Conservation (phyloP, 495 filamentous ascomycete species). For the Penicillium coffeae region DNA sequence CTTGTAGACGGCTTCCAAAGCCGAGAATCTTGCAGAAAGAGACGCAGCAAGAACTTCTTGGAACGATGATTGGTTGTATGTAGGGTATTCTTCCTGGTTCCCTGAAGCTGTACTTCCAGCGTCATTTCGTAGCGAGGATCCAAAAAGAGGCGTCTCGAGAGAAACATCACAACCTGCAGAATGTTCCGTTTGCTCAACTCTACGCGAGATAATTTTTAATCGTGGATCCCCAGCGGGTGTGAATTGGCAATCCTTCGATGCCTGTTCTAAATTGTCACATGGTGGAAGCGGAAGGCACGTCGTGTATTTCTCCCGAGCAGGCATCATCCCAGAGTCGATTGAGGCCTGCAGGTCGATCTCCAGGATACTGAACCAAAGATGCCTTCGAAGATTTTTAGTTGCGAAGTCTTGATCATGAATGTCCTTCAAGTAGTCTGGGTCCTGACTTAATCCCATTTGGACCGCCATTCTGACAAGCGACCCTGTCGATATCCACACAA, state of each 20-base stretch:
- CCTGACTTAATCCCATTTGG: conserved; percentile 53
- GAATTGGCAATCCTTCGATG: not conserved
- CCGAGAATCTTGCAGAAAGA: conserved; percentile 37
- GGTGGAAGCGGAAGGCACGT: conserved; percentile 44
- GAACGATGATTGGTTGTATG: conserved; percentile 20
- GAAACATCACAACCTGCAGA: too few relatives aligned
- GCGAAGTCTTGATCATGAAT: conserved; percentile 30
- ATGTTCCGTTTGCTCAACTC: too few relatives aligned
- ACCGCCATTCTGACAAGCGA: conserved; percentile 50
- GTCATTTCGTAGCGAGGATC: not conserved
- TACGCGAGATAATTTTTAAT: too few relatives aligned
- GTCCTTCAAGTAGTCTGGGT: conserved; percentile 42
- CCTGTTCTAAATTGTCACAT: not conserved
- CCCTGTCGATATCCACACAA: conserved; percentile 51
- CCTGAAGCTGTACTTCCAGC: not conserved
- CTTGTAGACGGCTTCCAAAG: conserved; percentile 39
- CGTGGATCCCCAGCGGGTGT: too few relatives aligned
- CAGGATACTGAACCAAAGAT: conserved; percentile 57
- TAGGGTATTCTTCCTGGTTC: not conserved
- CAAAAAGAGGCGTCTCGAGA: not conserved
- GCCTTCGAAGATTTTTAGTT: conserved; percentile 42
- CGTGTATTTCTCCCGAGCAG: conserved; percentile 47
- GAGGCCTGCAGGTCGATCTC: conserved; percentile 52
- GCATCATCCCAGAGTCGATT: conserved; percentile 49
- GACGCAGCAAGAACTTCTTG: conserved; percentile 44